Percentiles rank a stretch among this genome's conserved stretches.
Conservation (phyloP, 2,329 filamentous ascomycete genomes). For the Epichloe sp. region DNA sequence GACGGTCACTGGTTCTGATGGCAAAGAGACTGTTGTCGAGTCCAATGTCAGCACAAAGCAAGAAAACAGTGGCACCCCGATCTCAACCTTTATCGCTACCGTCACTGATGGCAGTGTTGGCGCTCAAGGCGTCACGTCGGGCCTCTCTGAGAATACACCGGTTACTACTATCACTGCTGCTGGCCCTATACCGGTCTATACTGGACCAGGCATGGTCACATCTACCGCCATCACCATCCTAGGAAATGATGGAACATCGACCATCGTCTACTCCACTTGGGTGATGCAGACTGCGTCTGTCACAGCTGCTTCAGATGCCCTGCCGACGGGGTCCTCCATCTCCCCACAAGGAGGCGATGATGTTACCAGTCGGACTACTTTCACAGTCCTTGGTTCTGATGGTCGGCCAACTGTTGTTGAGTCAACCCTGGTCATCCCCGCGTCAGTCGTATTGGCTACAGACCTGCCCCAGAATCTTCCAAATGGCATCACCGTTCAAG, state of each 20-base stretch:
- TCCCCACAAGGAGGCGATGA: slow-evolving; percentile 4
- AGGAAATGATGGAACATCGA: slow-evolving; percentile 6
- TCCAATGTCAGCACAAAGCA: slow-evolving; percentile 11
- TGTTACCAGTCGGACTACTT: slow-evolving; percentile 9
- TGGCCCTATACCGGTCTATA: slow-evolving; percentile 1
- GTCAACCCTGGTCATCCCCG: slow-evolving; percentile 19
- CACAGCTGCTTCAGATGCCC: slow-evolving; percentile 3
- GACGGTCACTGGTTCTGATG: slow-evolving; percentile 10
- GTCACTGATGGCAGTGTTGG: slow-evolving; percentile 1
- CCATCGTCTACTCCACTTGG: slow-evolving; percentile 6
- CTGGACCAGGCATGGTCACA: slow-evolving; percentile 3
- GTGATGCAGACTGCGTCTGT: slow-evolving; percentile 2
- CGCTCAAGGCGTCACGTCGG: background rate
- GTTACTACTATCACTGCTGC: slow-evolving; percentile 6
- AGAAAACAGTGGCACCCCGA: background rate
- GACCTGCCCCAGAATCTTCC: slow-evolving; percentile 7
- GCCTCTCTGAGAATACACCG: background rate
- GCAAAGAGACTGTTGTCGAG: slow-evolving; percentile 19
- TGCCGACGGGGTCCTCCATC: background rate
- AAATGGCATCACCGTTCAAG: slow-evolving; percentile 5
- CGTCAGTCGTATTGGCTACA: slow-evolving; percentile 5
- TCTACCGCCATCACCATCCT: slow-evolving; percentile 4
- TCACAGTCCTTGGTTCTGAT: slow-evolving; percentile 19
- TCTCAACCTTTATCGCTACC: background rate
- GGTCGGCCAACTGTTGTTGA: slow-evolving; percentile 21